A percentile compares a stretch with the other conserved stretches of the same genome.
Conservation (phyloP, 129 eudicot species). For the Artemisia annua region DNA sequence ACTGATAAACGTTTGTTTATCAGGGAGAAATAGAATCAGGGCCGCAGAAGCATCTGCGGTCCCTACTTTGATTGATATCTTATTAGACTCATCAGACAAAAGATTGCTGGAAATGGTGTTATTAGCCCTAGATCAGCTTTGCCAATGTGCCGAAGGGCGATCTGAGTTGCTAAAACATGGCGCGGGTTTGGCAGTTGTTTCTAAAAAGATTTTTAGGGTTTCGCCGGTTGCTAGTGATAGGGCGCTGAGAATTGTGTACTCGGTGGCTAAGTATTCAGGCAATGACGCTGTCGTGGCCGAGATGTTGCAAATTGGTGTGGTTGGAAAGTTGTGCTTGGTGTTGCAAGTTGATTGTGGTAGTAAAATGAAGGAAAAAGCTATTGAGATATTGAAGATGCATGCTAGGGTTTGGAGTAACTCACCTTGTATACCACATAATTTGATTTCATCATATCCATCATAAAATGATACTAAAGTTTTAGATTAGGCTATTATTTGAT, state of each 20-base stretch:
- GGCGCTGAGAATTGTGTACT: constrained; percentile 54
- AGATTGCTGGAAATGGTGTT: constrained; percentile 49
- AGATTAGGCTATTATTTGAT: constrained; percentile 16
- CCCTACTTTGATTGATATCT: constrained; percentile 33
- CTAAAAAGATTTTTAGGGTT: constrained; percentile 63
- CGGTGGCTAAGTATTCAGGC: constrained; percentile 51
- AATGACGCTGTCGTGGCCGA: constrained; percentile 43
- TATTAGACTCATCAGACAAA: constrained; percentile 47
- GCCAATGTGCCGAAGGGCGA: constrained; percentile 72
- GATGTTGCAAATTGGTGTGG: constrained; percentile 68
- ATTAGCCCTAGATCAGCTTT: constrained; percentile 40
- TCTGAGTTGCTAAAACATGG: constrained; percentile 56
- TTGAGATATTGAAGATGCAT: constrained; percentile 59
- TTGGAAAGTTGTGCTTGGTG: constrained; percentile 61
- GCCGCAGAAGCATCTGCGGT: constrained; percentile 55
- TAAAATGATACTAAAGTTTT: not conserved
- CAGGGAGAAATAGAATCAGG: constrained; percentile 52
- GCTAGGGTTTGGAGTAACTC: constrained; percentile 63
- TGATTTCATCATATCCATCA: constrained; percentile 52
- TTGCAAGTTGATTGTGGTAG: constrained; percentile 59
- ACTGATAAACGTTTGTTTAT: constrained; percentile 39
- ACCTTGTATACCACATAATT: constrained; percentile 41
- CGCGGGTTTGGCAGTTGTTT: constrained; percentile 68
- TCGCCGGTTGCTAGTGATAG: constrained; percentile 56
- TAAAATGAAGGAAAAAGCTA: constrained; percentile 58